Base-by-base conservation (phyloP, 345 rosid species). In the Lepidium africanum region DNA sequence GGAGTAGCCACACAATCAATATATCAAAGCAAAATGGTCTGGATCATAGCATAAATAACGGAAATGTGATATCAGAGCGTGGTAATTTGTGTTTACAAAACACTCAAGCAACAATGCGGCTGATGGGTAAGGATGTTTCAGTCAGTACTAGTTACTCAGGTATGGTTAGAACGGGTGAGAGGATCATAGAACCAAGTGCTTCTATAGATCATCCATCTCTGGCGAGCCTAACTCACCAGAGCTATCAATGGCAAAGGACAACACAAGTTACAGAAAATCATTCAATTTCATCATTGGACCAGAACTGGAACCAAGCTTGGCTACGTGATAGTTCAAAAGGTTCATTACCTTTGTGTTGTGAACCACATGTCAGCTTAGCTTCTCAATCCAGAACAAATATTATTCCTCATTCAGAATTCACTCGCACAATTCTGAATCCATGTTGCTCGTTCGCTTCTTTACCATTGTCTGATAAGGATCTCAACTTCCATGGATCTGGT, bases 41-140 rank as follows among this genome's bases (percentile, higher is more conserved):
- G 63, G 19, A 40, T 59, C 76, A 60, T 62, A 70, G 59, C 69
- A 40, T 23, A 55, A 69, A 42, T 30, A 77, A 61, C 16, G 67
- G 42, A 35, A 51, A 61, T 33, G 60, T 70, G 42, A 37, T 65
- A 47, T 71, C 67, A 60, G 67, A 67, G 40, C 37, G 63, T 40
- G 81, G 63, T 59, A 63, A 49, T 30, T 64, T 74, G 72, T 49
- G 53, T 12, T 74, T 73, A 53, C 65, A 73, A 53, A 49, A 54
- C 12, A 58, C 76, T 13, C 84, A 75, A 59, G 66, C 81, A 71
- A 87, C 84, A 42, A 81, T 87, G 90, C 76, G 90, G 67, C 70
- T 87, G 70, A 85, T 87, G 90, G 90, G 93, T 48, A 85, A 87
- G 69, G 85, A 87, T 83, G 88, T 85, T 63, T 73, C 87, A 15